These are phyloP conservation scores for Cryptosporidium canis DNA, from an alignment of 169 alveolate genomes.

Conservation along the genomic window DNA sequence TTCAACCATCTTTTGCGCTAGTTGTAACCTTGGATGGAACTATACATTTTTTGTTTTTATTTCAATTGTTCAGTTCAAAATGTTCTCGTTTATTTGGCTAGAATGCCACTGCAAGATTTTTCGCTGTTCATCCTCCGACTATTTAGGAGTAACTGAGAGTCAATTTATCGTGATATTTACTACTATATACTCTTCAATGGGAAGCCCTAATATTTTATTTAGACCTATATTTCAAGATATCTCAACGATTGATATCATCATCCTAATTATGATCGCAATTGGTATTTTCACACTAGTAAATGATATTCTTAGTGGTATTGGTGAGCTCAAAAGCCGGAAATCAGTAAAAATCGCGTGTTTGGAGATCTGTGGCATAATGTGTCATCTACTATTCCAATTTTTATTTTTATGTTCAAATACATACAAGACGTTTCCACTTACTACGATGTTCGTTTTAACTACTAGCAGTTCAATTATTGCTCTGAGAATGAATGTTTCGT, in stretches of 20 bases:
- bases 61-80: slow-evolving; percentile 27
- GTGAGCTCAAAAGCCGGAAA: not conserved
- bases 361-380: slow-evolving; percentile 47
- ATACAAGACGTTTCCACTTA: not conserved
- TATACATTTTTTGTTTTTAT: slow-evolving; percentile 1
- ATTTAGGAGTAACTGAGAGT: slow-evolving; percentile 66
- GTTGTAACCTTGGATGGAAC: slow-evolving; percentile 31
- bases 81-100: slow-evolving; percentile 55
- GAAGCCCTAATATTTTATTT: not conserved
- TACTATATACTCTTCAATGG: not conserved
- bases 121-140: slow-evolving; percentile 58
- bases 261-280: not conserved
- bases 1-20: slow-evolving; percentile 30
- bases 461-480: slow-evolving; percentile 62
- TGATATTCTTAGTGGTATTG: slow-evolving; percentile 6
- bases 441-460: not conserved
- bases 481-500: slow-evolving; percentile 62
- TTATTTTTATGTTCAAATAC: slow-evolving; percentile 16
- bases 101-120: slow-evolving; percentile 59
- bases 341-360: slow-evolving; percentile 24
- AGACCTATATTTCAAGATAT: not conserved
- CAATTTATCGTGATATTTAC: slow-evolving; percentile 29
- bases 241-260: not conserved
- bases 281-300: slow-evolving; percentile 38
- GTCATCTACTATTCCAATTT: slow-evolving; percentile 52